Percentiles rank a stretch among this genome's conserved stretches.
Evolutionary conservation across 129 eudicot genomes (phyloP).

Genomic region (Artemisia argyi): DNA sequence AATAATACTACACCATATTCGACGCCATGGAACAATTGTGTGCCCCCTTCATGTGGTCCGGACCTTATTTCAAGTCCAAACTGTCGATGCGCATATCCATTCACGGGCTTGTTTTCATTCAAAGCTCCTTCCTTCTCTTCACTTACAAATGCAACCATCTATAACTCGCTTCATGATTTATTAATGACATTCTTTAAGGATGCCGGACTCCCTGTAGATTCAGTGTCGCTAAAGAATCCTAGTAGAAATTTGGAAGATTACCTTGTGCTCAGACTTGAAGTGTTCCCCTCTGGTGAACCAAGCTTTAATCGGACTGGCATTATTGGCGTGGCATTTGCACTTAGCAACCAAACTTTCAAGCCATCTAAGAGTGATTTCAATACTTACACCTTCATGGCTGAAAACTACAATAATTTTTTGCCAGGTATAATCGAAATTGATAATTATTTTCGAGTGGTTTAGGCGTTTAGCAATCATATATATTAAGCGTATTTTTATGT

Average conservation of each 20-base stretch:
- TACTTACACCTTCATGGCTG: constrained; percentile 45
- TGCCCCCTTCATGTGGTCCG: constrained; percentile 38
- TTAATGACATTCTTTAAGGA: constrained; percentile 35
- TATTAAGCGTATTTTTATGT: not conserved
- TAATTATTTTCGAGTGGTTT: too few relatives aligned
- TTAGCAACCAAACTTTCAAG: constrained; percentile 58
- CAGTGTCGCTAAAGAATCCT: constrained; percentile 47
- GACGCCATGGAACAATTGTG: constrained; percentile 42
- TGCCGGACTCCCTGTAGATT: constrained; percentile 46
- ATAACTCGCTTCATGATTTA: constrained; percentile 24
- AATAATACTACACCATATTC: constrained; percentile 36
- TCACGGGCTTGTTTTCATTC: constrained; percentile 52
- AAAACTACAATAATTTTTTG: constrained; percentile 34
- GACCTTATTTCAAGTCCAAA: constrained; percentile 49
- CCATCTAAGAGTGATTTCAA: constrained; percentile 41
- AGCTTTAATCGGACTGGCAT: constrained; percentile 56
- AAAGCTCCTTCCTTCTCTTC: constrained; percentile 69
- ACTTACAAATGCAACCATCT: constrained; percentile 34
- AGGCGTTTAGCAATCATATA: too few relatives aligned
- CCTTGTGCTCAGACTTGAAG: constrained; percentile 40
- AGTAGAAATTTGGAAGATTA: constrained; percentile 37
- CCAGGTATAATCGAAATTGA: constrained; percentile 32
- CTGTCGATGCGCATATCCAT: constrained; percentile 67
- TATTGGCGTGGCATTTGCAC: constrained; percentile 36
- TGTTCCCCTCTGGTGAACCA: constrained; percentile 52